Percentiles rank a stretch among this genome's conserved stretches.
Evolutionary conservation across 192 early-diverging fungal species (phyloP).

Genomic region (Coemansia sp.): DNA sequence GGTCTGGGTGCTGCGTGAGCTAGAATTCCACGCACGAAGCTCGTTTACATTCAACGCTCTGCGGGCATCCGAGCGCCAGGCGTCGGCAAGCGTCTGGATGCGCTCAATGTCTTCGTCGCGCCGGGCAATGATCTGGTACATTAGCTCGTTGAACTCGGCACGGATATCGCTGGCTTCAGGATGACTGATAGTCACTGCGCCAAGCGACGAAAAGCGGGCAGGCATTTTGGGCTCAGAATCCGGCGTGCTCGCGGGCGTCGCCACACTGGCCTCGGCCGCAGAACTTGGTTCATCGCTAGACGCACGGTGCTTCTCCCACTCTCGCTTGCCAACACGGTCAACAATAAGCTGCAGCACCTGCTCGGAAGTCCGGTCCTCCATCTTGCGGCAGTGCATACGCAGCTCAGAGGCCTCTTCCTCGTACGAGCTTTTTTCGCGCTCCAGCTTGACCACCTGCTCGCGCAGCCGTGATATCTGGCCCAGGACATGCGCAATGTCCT

Average conservation of each 20-base stretch:
- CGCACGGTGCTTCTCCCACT: constrained; percentile 18
- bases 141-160: constrained; percentile 49
- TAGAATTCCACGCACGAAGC: constrained; percentile 32
- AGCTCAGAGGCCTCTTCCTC: constrained; percentile 29
- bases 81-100: constrained; percentile 43
- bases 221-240: constrained; percentile 7
- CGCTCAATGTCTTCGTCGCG: constrained; percentile 52
- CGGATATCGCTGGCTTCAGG: constrained; percentile 52
- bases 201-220: constrained; percentile 22
- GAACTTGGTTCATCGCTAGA: not conserved
- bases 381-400: constrained; percentile 29
- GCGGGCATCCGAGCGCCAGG: constrained; percentile 40
- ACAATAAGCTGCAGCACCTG: constrained; percentile 45
- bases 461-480: constrained; percentile 45
- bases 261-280: not conserved
- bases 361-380: constrained; percentile 26
- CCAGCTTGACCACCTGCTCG: constrained; percentile 26
- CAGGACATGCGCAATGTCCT: constrained; percentile 50
- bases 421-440: constrained; percentile 23
- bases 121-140: constrained; percentile 44
- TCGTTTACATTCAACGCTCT: constrained; percentile 30
- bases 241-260: not conserved
- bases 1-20: constrained; percentile 46
- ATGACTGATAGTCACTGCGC: constrained; percentile 38
- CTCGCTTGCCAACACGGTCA: constrained; percentile 34